These are phyloP conservation scores for Lachnellula subtilissima DNA, from an alignment of 2,329 filamentous ascomycete species.

Conservation along the genomic window DNA sequence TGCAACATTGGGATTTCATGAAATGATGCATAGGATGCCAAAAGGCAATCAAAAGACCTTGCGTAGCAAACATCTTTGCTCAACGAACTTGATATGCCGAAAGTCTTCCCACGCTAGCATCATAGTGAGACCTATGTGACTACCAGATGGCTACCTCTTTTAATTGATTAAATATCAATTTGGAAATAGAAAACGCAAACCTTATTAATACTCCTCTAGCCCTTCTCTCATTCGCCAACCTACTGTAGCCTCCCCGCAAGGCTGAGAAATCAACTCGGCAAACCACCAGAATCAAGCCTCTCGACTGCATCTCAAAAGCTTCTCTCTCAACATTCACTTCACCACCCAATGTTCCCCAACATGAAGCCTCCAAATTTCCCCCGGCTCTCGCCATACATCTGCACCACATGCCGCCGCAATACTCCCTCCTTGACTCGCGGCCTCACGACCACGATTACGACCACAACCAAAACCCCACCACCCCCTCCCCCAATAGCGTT, in stretches of 20 bases:
- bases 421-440: background rate
- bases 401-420: slow-evolving; percentile 16
- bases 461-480: slow-evolving; percentile 10
- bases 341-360: slow-evolving; percentile 1
- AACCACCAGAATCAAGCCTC: too few relatives aligned
- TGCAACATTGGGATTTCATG: background rate
- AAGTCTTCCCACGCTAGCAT: too few relatives aligned
- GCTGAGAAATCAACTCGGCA: slow-evolving; percentile 12
- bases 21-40: background rate
- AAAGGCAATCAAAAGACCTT: background rate
- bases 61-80: too few relatives aligned
- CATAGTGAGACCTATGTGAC: too few relatives aligned
- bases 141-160: too few relatives aligned
- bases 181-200: too few relatives aligned
- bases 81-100: too few relatives aligned
- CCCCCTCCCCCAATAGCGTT: slow-evolving; percentile 45
- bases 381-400: slow-evolving; percentile 19
- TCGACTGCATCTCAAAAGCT: background rate
- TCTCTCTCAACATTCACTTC: background rate
- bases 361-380: slow-evolving; percentile 19
- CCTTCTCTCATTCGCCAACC: background rate
- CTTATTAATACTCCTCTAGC: background rate
- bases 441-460: background rate
- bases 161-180: background rate
- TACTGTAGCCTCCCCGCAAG: slow-evolving; percentile 4